Conservation (phyloP, 2,329 filamentous ascomycete genomes). For the Aspergillus sclerotialis region DNA sequence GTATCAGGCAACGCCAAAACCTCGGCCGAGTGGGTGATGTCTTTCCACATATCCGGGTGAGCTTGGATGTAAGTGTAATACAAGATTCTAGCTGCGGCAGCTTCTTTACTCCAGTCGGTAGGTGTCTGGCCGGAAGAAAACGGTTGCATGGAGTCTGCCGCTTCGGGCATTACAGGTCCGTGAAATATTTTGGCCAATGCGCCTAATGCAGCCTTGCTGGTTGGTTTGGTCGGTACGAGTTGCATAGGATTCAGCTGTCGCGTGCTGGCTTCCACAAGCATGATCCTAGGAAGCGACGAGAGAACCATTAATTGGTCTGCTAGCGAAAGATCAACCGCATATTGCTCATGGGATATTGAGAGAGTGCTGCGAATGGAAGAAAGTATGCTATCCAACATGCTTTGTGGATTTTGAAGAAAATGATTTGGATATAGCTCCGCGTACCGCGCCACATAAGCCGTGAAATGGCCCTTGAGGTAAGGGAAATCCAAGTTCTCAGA, state of each 20-base stretch:
- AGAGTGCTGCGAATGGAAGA: constrained; percentile 42
- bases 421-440: constrained; percentile 49
- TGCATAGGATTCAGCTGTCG: constrained; percentile 39
- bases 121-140: constrained; percentile 26
- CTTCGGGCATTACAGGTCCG: constrained; percentile 35
- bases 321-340: constrained; percentile 49
- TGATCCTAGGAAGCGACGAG: constrained; percentile 48
- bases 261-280: constrained; percentile 41
- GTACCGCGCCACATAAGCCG: constrained; percentile 53
- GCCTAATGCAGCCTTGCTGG: constrained; percentile 48
- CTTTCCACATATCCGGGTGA: constrained; percentile 45
- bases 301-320: constrained; percentile 51
- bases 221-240: constrained; percentile 45
- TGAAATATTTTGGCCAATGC: constrained; percentile 51
- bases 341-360: constrained; percentile 38
- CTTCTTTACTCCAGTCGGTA: constrained; percentile 40
- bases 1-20: constrained; percentile 51
- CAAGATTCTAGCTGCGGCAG: constrained; percentile 47
- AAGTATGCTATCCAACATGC: constrained; percentile 39
- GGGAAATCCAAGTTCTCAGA: constrained; percentile 45
- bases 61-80: constrained; percentile 49
- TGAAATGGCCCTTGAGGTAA: constrained; percentile 49
- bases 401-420: constrained; percentile 38
- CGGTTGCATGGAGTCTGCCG: constrained; percentile 23
- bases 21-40: constrained; percentile 48